Evolutionary conservation across 2,329 filamentous ascomycete genomes (phyloP).

Genomic region (Botrytis deweyae): DNA sequence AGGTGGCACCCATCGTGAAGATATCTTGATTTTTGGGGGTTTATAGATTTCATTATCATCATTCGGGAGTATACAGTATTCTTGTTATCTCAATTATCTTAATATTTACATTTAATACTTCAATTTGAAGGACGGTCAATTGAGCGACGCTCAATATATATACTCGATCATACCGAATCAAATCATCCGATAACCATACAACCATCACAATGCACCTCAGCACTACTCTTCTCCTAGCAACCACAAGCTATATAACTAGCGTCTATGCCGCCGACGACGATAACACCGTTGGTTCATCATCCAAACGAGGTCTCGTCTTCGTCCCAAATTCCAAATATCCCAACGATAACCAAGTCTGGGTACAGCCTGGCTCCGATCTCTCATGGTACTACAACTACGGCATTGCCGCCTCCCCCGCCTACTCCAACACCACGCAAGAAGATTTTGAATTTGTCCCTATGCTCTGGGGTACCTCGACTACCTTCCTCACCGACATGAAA

Average conservation of each 20-base stretch:
- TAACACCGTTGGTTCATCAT: conserved; percentile 34
- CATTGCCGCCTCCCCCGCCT: conserved; percentile 53
- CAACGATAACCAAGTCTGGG: conserved; percentile 66
- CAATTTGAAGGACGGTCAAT: neutral
- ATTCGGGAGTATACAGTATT: neutral
- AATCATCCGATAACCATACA: neutral
- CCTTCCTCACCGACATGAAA: conserved; percentile 61
- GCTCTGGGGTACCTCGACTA: conserved; percentile 68
- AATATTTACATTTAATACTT: conserved; percentile 8
- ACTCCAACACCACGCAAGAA: conserved; percentile 49
- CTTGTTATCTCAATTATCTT: neutral
- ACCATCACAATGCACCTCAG: conserved; percentile 24
- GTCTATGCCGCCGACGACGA: neutral
- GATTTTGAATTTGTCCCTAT: conserved; percentile 76
- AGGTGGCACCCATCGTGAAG: neutral
- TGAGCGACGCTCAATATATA: neutral
- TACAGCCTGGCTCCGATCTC: conserved; percentile 54
- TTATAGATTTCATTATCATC: neutral
- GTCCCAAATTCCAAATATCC: conserved; percentile 56
- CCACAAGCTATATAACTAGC: conserved; percentile 12
- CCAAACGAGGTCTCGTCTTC: conserved; percentile 73
- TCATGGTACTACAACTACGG: conserved; percentile 88
- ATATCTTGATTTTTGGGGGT: neutral
- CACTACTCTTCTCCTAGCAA: conserved; percentile 15
- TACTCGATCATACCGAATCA: neutral